Conservation (phyloP, 305 asterid species). For the Fraxinus albicans region DNA sequence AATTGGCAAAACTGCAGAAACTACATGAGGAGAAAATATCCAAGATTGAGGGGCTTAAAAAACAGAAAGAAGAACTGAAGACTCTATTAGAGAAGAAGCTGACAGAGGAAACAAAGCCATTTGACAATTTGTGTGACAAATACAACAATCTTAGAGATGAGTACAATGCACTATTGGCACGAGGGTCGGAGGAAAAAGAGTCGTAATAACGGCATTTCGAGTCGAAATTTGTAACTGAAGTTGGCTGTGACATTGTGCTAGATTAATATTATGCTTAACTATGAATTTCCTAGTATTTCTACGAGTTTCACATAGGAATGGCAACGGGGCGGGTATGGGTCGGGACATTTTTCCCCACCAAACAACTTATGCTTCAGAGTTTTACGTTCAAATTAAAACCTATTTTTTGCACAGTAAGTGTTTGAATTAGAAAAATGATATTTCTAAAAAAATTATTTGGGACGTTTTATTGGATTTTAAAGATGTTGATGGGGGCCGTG, state of each 20-base stretch:
- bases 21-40: conserved; percentile 12
- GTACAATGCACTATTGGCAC: background rate
- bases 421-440: too few species aligned
- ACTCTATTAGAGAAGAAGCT: background rate
- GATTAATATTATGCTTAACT: background rate
- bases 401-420: too few species aligned
- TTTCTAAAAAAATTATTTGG: too few species aligned
- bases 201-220: background rate
- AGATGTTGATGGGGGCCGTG: too few species aligned
- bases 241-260: background rate
- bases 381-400: too few species aligned
- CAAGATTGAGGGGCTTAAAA: conserved; percentile 13
- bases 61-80: conserved; percentile 17
- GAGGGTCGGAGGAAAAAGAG: conserved; percentile 3
- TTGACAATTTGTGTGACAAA: background rate
- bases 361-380: too few species aligned
- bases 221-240: background rate
- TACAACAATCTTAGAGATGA: conserved; percentile 20
- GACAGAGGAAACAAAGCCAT: conserved; percentile 5
- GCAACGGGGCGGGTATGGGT: too few species aligned
- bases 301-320: background rate
- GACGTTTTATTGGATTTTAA: too few species aligned
- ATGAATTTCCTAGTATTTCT: background rate
- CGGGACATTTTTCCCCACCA: too few species aligned
- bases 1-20: conserved; percentile 15